A percentile compares a stretch with the other conserved stretches of the same genome.
Evolutionary conservation across 345 rosid species (phyloP).

Genomic region (Boechera divaricarpa): DNA sequence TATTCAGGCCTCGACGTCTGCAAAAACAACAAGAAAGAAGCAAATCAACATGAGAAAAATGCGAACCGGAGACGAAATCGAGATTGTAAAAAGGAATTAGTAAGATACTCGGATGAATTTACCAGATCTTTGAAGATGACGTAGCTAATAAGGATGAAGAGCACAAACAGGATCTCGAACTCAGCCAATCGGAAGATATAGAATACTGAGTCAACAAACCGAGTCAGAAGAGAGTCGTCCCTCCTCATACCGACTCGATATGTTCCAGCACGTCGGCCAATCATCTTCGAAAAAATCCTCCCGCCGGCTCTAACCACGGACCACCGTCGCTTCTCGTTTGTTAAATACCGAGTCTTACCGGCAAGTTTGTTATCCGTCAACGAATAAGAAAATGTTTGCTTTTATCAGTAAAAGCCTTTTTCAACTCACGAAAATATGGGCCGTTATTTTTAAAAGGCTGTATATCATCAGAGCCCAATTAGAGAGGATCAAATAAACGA

Average conservation of each 20-base stretch:
- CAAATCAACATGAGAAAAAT: neutral
- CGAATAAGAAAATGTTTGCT: neutral
- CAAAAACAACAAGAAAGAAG: conserved; percentile 7
- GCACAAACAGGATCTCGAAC: conserved; percentile 47
- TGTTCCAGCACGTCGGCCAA: conserved; percentile 44
- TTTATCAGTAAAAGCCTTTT: neutral
- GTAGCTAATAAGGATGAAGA: conserved; percentile 40
- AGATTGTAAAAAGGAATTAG: neutral
- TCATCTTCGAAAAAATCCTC: conserved; percentile 23
- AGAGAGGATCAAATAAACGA: neutral
- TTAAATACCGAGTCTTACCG: conserved; percentile 9
- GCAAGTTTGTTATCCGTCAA: conserved; percentile 19
- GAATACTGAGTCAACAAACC: conserved; percentile 46
- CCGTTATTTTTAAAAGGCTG: neutral
- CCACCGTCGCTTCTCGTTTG: conserved; percentile 23
- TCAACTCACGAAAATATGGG: neutral
- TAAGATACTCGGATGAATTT: neutral
- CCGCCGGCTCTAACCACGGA: neutral
- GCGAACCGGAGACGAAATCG: conserved; percentile 7
- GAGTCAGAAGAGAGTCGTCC: conserved; percentile 42
- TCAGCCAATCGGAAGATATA: conserved; percentile 46
- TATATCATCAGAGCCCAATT: neutral
- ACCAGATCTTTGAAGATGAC: conserved; percentile 50
- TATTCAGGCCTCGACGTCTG: conserved; percentile 49
- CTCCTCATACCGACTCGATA: conserved; percentile 41